Evolutionary conservation across 2,329 filamentous ascomycete genomes (phyloP).

Genomic region (Mycosphaerella arachidis): DNA sequence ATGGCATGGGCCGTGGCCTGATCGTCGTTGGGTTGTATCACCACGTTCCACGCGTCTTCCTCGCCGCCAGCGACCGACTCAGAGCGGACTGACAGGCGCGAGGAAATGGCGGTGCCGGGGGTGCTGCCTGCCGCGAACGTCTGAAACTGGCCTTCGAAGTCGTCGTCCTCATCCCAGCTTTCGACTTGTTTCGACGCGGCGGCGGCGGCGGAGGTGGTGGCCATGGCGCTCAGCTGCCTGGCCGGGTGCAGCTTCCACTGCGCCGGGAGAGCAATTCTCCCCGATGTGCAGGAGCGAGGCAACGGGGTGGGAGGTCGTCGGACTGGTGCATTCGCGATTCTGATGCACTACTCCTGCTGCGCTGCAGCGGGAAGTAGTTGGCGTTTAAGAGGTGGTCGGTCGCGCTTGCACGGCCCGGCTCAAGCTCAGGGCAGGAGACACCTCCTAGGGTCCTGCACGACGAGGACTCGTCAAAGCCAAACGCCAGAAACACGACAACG

Average conservation of each 20-base stretch:
- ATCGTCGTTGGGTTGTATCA: constrained; percentile 80
- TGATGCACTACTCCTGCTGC: not conserved
- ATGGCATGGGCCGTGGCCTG: constrained; percentile 80
- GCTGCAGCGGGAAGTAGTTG: not conserved
- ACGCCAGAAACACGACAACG: too few relatives aligned
- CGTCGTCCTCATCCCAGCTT: constrained; percentile 56
- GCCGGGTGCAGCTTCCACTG: not conserved
- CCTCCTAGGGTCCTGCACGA: too few relatives aligned
- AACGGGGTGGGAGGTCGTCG: not conserved
- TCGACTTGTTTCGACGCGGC: constrained; percentile 58
- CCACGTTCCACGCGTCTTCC: constrained; percentile 85
- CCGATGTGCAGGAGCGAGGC: not conserved
- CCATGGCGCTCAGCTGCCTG: constrained; percentile 5
- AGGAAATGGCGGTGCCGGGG: constrained; percentile 69
- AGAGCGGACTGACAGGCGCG: constrained; percentile 79
- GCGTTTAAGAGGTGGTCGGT: too few relatives aligned
- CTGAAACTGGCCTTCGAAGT: constrained; percentile 60
- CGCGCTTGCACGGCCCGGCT: too few relatives aligned
- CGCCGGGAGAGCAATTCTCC: not conserved
- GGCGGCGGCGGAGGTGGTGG: constrained; percentile 2
- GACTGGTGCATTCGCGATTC: not conserved
- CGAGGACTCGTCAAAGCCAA: too few relatives aligned
- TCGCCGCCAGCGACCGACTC: constrained; percentile 65
- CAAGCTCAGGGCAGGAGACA: too few relatives aligned
- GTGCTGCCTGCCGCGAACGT: constrained; percentile 46